phyloP scores from a whole-genome alignment of 1,284 basidiomycete genomes.

The Irpex sp. region DNA sequence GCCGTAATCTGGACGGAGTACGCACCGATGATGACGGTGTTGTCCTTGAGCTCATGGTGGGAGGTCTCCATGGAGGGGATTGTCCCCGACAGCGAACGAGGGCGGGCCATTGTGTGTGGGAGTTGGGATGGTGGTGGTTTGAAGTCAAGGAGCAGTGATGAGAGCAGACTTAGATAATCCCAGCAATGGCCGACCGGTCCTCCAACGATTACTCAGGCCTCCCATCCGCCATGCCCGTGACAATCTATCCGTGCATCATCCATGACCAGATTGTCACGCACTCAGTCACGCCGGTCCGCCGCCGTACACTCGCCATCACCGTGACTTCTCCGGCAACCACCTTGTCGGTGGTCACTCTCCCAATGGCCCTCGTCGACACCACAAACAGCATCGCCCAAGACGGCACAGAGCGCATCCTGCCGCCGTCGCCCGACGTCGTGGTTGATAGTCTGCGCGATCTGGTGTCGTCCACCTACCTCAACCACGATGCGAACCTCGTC shows the following conservation, averaged over 20 bases:
- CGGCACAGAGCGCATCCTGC: conserved; percentile 14
- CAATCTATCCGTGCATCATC: background rate
- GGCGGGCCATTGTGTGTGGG: conserved; percentile 21
- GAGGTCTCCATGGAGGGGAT: conserved; percentile 85
- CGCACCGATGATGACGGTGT: conserved; percentile 85
- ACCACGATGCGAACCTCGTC: conserved; percentile 47
- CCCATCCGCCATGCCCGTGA: background rate
- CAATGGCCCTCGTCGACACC: conserved; percentile 19
- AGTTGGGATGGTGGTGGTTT: conserved; percentile 9
- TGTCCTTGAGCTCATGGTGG: conserved; percentile 74
- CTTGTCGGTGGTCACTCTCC: conserved; percentile 6
- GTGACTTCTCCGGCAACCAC: conserved; percentile 4
- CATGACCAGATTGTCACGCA: background rate
- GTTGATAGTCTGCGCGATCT: conserved; percentile 61
- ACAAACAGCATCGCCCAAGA: conserved; percentile 9
- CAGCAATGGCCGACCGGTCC: no score
- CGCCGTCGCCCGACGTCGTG: conserved; percentile 42
- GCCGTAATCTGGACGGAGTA: conserved; percentile 14
- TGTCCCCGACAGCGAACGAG: conserved; percentile 64
- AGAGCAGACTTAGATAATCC: conserved; percentile 10
- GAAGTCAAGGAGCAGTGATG: conserved; percentile 11
- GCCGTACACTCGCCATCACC: conserved; percentile 6
- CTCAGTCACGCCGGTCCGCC: conserved; percentile 8
- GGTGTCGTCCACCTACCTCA: conserved; percentile 40
- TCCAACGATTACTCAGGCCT: background rate